Percentiles rank a stretch among this genome's conserved stretches.
These are phyloP conservation scores for Cryptomeria japonica DNA, from an alignment of 75 land plant genomes.

Conservation along the genomic window DNA sequence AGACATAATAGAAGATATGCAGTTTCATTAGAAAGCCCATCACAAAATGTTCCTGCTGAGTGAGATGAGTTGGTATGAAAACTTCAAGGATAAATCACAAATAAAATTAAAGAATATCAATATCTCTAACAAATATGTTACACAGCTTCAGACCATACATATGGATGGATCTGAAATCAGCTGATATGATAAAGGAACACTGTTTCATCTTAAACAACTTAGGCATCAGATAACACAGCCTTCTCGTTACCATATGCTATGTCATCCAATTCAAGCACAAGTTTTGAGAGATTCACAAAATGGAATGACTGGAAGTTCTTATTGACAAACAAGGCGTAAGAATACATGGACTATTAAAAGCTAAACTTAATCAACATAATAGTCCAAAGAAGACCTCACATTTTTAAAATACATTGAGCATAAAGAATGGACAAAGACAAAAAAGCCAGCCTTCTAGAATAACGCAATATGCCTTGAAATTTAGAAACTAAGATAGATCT, in stretches of 20 bases:
- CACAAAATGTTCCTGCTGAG: neutral
- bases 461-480: neutral
- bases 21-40: neutral
- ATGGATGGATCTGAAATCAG: conserved; percentile 1
- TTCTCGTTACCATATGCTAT: neutral
- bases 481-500: neutral
- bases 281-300: neutral
- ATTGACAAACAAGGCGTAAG: conserved; percentile 1
- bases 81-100: neutral
- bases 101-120: conserved; percentile 11
- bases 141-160: conserved; percentile 5
- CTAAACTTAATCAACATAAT: neutral
- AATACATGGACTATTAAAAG: conserved; percentile 1
- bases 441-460: neutral
- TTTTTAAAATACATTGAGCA: neutral
- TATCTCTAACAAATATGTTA: conserved; percentile 6
- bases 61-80: neutral
- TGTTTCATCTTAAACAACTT: neutral
- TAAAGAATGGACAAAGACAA: neutral
- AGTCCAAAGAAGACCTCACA: neutral
- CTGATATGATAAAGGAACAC: neutral
- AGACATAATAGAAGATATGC: neutral
- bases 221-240: neutral
- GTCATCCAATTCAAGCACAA: neutral
- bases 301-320: neutral